These are phyloP conservation scores for Clonostachys sp. DNA, from an alignment of 2,329 filamentous ascomycete genomes.

Conservation along the genomic window DNA sequence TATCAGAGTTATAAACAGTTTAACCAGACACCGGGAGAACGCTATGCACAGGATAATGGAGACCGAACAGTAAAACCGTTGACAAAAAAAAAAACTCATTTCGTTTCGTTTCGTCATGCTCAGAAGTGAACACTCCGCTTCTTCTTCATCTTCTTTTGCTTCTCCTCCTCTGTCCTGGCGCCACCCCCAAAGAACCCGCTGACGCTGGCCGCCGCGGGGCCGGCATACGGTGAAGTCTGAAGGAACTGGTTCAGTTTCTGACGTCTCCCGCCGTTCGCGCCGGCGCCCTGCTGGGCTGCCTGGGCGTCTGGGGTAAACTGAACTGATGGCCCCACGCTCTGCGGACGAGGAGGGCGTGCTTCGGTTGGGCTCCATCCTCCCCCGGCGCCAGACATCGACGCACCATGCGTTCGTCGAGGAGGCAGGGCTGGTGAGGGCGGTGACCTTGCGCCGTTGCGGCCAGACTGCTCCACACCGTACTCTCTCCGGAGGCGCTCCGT, in stretches of 20 bases:
- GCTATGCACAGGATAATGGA: too few species aligned
- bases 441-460: conserved; percentile 7
- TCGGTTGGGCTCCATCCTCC: conserved; percentile 18
- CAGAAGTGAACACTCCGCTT: conserved; percentile 43
- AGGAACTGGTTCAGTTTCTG: conserved; percentile 21
- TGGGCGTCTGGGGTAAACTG: conserved; percentile 8
- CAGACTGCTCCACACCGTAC: conserved; percentile 57
- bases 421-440: conserved; percentile 22
- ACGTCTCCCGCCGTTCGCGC: conserved; percentile 4
- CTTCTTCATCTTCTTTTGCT: conserved; percentile 36
- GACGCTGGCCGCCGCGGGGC: conserved; percentile 34
- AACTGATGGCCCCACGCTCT: conserved; percentile 36
- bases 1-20: too few species aligned
- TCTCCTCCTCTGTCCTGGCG: conserved; percentile 26
- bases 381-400: conserved; percentile 4
- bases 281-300: conserved; percentile 10
- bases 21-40: too few species aligned
- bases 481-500: conserved; percentile 72
- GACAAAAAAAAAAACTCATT: too few species aligned
- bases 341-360: conserved; percentile 34
- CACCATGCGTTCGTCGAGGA: conserved; percentile 14
- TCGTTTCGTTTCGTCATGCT: not conserved
- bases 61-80: too few species aligned
- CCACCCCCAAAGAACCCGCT: conserved; percentile 32
- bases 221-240: conserved; percentile 22